Conservation (phyloP, 495 filamentous ascomycete genomes). For the Penicillium bialowiezense region DNA sequence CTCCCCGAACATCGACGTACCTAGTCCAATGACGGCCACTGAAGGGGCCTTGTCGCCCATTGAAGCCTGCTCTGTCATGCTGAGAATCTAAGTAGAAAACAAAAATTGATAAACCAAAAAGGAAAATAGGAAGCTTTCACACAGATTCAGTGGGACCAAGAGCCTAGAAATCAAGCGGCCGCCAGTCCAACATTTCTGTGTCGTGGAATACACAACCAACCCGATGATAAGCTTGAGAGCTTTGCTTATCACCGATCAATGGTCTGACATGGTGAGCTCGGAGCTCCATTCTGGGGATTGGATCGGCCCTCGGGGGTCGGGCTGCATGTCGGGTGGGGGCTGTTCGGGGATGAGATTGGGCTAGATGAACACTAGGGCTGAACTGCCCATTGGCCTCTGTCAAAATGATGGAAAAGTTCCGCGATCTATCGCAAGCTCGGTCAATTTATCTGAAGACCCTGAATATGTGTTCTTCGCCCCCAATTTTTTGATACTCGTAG, state of each 20-base stretch:
- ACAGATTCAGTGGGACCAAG: too few relatives aligned
- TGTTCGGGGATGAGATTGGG: background rate
- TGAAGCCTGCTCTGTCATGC: background rate
- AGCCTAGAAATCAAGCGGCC: background rate
- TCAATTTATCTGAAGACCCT: too few relatives aligned
- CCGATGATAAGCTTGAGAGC: background rate
- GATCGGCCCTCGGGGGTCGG: constrained; percentile 1
- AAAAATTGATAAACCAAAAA: too few relatives aligned
- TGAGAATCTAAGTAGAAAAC: background rate
- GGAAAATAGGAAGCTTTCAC: too few relatives aligned
- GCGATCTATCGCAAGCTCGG: too few relatives aligned
- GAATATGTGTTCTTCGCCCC: too few relatives aligned
- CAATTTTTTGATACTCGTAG: too few relatives aligned
- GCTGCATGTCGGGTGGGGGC: background rate
- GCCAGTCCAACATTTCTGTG: background rate
- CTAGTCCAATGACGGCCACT: background rate
- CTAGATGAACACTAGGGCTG: too few relatives aligned
- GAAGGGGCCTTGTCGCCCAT: background rate
- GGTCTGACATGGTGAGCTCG: background rate
- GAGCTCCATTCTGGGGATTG: background rate
- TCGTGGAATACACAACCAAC: background rate
- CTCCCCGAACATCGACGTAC: background rate
- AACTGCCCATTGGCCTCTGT: too few relatives aligned
- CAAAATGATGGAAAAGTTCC: too few relatives aligned
- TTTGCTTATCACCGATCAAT: background rate